Conservation (phyloP, 2,329 filamentous ascomycete species). For the Diaporthe nobilis region DNA sequence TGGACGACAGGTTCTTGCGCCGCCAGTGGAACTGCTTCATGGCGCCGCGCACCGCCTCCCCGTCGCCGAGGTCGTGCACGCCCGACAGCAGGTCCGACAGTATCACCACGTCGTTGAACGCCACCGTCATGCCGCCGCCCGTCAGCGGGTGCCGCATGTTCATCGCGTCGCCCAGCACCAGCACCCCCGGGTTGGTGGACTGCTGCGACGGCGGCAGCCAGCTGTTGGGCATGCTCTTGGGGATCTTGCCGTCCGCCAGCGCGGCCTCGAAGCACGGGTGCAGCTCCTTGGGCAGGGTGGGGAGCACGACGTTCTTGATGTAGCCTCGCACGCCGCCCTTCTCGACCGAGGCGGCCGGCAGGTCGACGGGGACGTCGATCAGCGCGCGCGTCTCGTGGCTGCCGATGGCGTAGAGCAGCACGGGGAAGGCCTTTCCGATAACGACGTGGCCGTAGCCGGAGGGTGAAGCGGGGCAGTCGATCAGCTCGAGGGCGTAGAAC, state of each 20-base stretch:
- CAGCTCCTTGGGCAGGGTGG: slow-evolving; percentile 79
- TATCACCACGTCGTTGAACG: slow-evolving; percentile 90
- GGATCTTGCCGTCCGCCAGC: slow-evolving; percentile 82
- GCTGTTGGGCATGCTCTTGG: slow-evolving; percentile 92
- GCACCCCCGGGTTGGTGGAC: slow-evolving; percentile 73
- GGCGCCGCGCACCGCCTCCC: slow-evolving; percentile 74
- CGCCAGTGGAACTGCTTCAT: slow-evolving; percentile 88
- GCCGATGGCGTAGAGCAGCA: slow-evolving; percentile 97
- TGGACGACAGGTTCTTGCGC: slow-evolving; percentile 84
- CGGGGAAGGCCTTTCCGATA: slow-evolving; percentile 80
- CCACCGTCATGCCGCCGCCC: slow-evolving; percentile 97
- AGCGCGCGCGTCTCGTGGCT: slow-evolving; percentile 92
- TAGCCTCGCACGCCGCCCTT: slow-evolving; percentile 89
- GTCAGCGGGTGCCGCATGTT: slow-evolving; percentile 99
- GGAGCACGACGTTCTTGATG: slow-evolving; percentile 81
- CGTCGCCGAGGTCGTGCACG: slow-evolving; percentile 79
- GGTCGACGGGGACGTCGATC: slow-evolving; percentile 86
- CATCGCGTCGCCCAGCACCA: slow-evolving; percentile 92
- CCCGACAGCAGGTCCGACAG: slow-evolving; percentile 79
- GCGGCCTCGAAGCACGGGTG: slow-evolving; percentile 82
- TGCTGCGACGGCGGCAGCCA: slow-evolving; percentile 85
- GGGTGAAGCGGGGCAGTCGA: slow-evolving; percentile 84
- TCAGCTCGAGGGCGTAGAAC: slow-evolving; percentile 94
- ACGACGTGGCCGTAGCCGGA: slow-evolving; percentile 88
- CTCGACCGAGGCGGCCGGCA: slow-evolving; percentile 79